Evolutionary conservation across 2,329 filamentous ascomycete species (phyloP), one percentile per base, ranked within the genome.

Genomic region (Gliomastix tumulicola): DNA sequence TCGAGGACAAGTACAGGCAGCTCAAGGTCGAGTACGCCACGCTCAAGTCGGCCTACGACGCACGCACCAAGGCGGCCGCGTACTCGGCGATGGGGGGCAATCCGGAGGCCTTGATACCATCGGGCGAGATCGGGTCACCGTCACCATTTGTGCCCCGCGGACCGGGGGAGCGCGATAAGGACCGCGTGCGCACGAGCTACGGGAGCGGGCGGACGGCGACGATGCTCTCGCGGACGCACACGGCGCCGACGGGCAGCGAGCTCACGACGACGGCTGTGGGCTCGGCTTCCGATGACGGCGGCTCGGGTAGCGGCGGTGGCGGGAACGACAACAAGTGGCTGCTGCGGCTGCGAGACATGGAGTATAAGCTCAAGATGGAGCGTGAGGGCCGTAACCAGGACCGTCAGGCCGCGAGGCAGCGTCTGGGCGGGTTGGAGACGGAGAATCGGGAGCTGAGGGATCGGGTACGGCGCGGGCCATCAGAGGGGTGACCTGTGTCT

Each of bases 321-420:
- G 44, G 45, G 25, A 63, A 65, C 27, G 83, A 90, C 48, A 82
- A 85, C 45, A 78, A 84, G 47, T 95, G 88, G 87, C 79, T 94
- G 45, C 76, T 94, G 44, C 69, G 92, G 7, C 69, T 97, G 22
- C 79, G 87, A 39, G 89, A 97, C 54, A 67, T 97, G 47, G 92
- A 98, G 66, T 75, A 82, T 46, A 79, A 94, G 48, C 69, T 98
- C 15, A 94, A 95, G 58, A 81, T 85, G 32, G 92, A 98, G 63
- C 69, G 92, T 12, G 92, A 97, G 59, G 88, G 82, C 2, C 69
- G 92, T 31, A 68, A 94, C 36, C 68, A 94, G 40, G 92, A 98
- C 61, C 78, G 92, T 4, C 83, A 76, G 33, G 88, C 88, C 18
- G 90, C 90, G 20, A 69, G 86, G 37, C 84, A 88, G 63, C 69